Conservation (phyloP, 352 stramenopile genomes). For the Globisporangium barbulae region DNA sequence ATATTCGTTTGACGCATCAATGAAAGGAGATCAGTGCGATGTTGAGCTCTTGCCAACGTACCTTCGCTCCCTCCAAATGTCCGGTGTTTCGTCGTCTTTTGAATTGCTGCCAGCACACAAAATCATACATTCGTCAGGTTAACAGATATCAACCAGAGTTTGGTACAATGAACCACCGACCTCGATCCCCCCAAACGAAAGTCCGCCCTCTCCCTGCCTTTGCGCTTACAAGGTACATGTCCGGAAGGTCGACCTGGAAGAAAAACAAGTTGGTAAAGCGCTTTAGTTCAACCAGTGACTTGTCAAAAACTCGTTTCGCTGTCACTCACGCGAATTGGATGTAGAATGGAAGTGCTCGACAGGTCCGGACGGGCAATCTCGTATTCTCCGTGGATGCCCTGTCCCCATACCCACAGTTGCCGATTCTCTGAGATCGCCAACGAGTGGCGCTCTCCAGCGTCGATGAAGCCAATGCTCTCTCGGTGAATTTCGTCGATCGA, state of each 20-base stretch:
- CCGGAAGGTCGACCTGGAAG: slow-evolving; percentile 40
- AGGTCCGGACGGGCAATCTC: slow-evolving; percentile 36
- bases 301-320: neutral
- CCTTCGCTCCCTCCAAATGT: slow-evolving; percentile 42
- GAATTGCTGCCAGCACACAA: slow-evolving; percentile 22
- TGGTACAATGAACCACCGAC: slow-evolving; percentile 17
- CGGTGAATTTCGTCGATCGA: slow-evolving; percentile 66
- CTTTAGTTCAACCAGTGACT: neutral
- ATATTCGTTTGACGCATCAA: neutral
- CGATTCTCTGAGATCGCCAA: slow-evolving; percentile 58
- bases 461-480: slow-evolving; percentile 55
- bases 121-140: neutral
- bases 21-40: neutral
- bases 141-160: neutral
- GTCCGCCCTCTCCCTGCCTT: slow-evolving; percentile 58
- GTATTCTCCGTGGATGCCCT: slow-evolving; percentile 58
- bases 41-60: slow-evolving; percentile 6
- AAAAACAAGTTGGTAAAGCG: neutral
- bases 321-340: slow-evolving; percentile 41
- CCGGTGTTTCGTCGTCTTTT: slow-evolving; percentile 20
- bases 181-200: slow-evolving; percentile 78
- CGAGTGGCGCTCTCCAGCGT: slow-evolving; percentile 66
- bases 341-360: slow-evolving; percentile 47
- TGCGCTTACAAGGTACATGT: slow-evolving; percentile 51
- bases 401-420: slow-evolving; percentile 73